A percentile compares a stretch with the other conserved stretches of the same genome.
Conservation (phyloP, 2,329 filamentous ascomycete genomes). For the Rhynchosporium secalis region DNA sequence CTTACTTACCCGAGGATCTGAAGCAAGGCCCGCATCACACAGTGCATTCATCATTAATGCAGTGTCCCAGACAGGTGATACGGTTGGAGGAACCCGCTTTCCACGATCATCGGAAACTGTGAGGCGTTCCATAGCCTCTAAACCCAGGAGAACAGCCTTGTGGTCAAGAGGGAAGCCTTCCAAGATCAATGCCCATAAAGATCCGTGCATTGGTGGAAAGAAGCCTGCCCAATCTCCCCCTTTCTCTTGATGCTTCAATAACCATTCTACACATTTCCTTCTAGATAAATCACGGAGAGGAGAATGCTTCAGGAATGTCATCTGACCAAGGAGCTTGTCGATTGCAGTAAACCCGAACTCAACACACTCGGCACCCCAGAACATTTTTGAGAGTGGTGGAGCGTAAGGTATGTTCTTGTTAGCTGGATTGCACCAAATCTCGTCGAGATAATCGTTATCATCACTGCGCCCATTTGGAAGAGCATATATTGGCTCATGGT, state of each 20-base stretch:
- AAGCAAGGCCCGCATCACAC: slow-evolving; percentile 27
- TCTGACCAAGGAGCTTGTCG: background rate
- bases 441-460: slow-evolving; percentile 37
- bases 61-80: slow-evolving; percentile 43
- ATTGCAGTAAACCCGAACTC: no score
- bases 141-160: slow-evolving; percentile 24
- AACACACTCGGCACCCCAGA: no score
- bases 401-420: slow-evolving; percentile 11
- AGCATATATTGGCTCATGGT: slow-evolving; percentile 38
- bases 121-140: slow-evolving; percentile 39
- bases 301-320: background rate
- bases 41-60: slow-evolving; percentile 39
- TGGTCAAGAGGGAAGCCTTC: slow-evolving; percentile 37
- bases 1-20: slow-evolving; percentile 6
- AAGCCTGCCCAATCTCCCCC: slow-evolving; percentile 39
- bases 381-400: slow-evolving; percentile 23
- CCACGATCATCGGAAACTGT: slow-evolving; percentile 34
- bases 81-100: slow-evolving; percentile 36
- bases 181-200: slow-evolving; percentile 36
- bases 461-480: slow-evolving; percentile 34
- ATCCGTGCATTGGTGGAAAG: slow-evolving; percentile 37
- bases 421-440: slow-evolving; percentile 9
- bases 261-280: slow-evolving; percentile 36
- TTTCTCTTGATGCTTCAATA: slow-evolving; percentile 39
- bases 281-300: slow-evolving; percentile 26